Evolutionary conservation across 306 rosid species (phyloP), one percentile per base, ranked within the genome.

Genomic region (Prosopis cineraria): DNA sequence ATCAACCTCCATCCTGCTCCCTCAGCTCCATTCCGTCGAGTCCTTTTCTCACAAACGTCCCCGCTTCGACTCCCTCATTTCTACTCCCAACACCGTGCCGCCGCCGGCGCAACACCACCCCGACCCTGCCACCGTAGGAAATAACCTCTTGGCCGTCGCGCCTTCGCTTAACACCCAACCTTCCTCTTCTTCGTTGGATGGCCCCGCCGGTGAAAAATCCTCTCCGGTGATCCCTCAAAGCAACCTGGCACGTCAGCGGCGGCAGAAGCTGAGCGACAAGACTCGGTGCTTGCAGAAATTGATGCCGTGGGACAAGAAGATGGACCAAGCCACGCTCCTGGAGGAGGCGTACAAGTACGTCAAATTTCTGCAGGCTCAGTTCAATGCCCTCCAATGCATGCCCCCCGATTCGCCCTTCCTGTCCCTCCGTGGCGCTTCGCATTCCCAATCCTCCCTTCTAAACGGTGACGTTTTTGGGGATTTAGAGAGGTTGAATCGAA

Each of bases 241-340:
- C 84, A 75, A 45, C 9, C 79, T 92, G 47, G 91, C 94, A 0
- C 70, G 99, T 25, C 84, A 83, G 67, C 68, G 98, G 1, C 79
- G 98, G 17, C 98, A 89, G 71, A 92, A 79, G 76, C 84, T 92
- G 52, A 85, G 97, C 79, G 98, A 95, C 68, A 95, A 92, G 85
- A 89, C 88, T 0, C 90, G 97, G 25, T 91, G 93, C 80, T 79
- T 93, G 44, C 93, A 89, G 87, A 88, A 84, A 77, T 88, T 95
- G 7, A 85, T 95, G 75, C 99, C 99, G 0, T 91, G 91, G 91
- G 98, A 95, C 83, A 89, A 81, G 76, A 93, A 91, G 75, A 92
- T 95, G 99, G 98, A 91, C 70, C 93, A 87, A 43, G 91, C 93
- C 0, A 87, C 98, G 1, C 88, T 91, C 73, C 83, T 87, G 0